Base-by-base conservation (phyloP, 306 rosid species). In the Cyamopsis tetragonoloba region DNA sequence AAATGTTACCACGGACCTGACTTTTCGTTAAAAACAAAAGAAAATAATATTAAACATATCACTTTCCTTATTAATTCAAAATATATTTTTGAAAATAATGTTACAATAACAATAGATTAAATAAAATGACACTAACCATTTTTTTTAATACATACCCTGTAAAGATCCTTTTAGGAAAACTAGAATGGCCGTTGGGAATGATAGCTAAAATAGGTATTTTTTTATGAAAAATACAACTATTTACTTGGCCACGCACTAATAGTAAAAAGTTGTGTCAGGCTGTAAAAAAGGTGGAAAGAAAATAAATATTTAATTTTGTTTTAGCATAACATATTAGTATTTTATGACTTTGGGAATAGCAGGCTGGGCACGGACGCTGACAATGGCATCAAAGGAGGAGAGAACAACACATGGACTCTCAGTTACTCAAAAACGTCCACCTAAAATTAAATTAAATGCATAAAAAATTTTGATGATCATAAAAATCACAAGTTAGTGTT, bases 291-390 rank as follows among this genome's bases (percentile, higher is more conserved):
- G 22, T 56, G 11, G 8, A 35, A 69, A 43, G 19, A 17, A 28
- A 70, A 11, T 23, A 68, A 34, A 8, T 3, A 34, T 8, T 10
- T 27, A 31, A 31, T 31, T 31, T 15, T 7, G 17, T 53, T n/a
- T n/a, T n/a, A n/a, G n/a, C n/a, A n/a, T n/a, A n/a, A n/a, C n/a
- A n/a, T n/a, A n/a, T n/a, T n/a, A n/a, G n/a, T 15, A 57, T 34
- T 34, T 34, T 59, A 59, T 44, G 27, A 23, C 56, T 44, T 63
- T 17, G 70, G 62, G 73, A 67, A 67, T 50, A 62, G 62, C 73
- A 67, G 62, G 62, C 15, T 51, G 51, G 51, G 73, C 63, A 51
- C 22, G 38, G 48, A 5, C 50, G 19, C 63, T 68, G 63, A 51
- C 63, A 68, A 22, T 68, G 51, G 51, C 73, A 7, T 67, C 50